Conservation (phyloP, 2,329 filamentous ascomycete species). For the Paraconiothyrium sp. region DNA sequence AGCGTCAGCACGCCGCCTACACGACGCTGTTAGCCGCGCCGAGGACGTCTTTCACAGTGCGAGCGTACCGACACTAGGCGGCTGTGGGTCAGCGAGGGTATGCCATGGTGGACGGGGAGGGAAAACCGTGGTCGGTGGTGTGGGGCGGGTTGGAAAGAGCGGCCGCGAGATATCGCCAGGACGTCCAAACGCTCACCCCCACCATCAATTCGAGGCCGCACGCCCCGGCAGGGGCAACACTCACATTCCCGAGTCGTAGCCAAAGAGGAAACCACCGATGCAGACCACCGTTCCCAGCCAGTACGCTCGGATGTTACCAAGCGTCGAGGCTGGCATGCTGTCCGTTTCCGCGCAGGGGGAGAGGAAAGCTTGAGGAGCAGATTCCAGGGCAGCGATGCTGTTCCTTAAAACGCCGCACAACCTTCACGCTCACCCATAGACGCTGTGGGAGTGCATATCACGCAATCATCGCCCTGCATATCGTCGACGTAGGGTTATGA, state of each 20-base stretch:
- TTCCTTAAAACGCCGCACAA: conserved; percentile 1
- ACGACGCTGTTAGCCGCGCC: conserved; percentile 13
- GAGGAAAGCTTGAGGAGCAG: background rate
- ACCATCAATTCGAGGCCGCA: background rate
- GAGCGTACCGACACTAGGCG: conserved; percentile 16
- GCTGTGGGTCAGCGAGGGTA: background rate
- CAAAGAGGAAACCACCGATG: conserved; percentile 61
- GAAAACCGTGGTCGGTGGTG: conserved; percentile 1
- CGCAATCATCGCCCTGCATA: conserved; percentile 3
- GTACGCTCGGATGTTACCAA: conserved; percentile 59
- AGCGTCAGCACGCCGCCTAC: conserved; percentile 58
- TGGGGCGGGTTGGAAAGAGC: conserved; percentile 28
- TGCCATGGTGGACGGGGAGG: background rate
- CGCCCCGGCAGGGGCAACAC: conserved; percentile 3
- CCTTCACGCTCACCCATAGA: background rate
- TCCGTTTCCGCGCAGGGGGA: background rate
- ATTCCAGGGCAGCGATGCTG: background rate
- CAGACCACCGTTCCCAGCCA: conserved; percentile 63
- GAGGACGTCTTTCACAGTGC: background rate
- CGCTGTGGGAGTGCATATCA: conserved; percentile 3
- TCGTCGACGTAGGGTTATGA: background rate
- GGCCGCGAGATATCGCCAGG: background rate
- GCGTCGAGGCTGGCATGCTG: conserved; percentile 17
- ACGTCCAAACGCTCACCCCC: background rate
- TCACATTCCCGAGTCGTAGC: conserved; percentile 53